Conservation (phyloP, 768 basidiomycete genomes). For the Naganishia onofrii region DNA sequence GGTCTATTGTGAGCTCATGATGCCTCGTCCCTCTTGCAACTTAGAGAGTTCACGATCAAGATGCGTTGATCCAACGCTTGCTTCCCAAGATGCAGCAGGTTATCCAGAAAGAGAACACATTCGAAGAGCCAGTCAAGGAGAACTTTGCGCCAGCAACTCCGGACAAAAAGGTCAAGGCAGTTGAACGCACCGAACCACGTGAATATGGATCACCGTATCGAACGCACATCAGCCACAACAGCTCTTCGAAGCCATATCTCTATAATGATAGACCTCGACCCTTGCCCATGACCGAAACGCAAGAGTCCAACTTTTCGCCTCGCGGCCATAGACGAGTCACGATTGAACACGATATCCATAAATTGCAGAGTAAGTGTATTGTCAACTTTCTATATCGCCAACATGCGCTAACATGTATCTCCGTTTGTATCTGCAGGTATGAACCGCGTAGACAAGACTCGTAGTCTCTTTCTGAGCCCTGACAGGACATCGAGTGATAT, state of each 20-base stretch:
- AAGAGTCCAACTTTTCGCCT: conserved; percentile 36
- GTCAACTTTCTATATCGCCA: no score
- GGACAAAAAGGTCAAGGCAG: neutral
- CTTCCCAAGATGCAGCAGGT: neutral
- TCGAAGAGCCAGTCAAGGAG: neutral
- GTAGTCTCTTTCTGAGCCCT: neutral
- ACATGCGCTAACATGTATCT: no score
- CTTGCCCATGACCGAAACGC: conserved; percentile 26
- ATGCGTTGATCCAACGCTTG: conserved; percentile 41
- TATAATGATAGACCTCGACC: conserved; percentile 22
- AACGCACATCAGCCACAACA: neutral
- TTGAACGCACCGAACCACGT: neutral
- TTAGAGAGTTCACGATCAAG: conserved; percentile 36
- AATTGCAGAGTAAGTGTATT: conserved; percentile 30
- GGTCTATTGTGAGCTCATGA: neutral
- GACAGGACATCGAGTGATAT: neutral
- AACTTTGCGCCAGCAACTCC: neutral
- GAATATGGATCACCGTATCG: neutral
- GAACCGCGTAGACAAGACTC: conserved; percentile 11
- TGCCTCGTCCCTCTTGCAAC: neutral
- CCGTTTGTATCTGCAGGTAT: neutral
- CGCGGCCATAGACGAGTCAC: conserved; percentile 43
- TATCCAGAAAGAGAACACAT: neutral
- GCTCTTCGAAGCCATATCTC: conserved; percentile 12
- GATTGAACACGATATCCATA: conserved; percentile 49